phyloP scores from a whole-genome alignment of 768 basidiomycete genomes.

The Amanita polypyramis region DNA sequence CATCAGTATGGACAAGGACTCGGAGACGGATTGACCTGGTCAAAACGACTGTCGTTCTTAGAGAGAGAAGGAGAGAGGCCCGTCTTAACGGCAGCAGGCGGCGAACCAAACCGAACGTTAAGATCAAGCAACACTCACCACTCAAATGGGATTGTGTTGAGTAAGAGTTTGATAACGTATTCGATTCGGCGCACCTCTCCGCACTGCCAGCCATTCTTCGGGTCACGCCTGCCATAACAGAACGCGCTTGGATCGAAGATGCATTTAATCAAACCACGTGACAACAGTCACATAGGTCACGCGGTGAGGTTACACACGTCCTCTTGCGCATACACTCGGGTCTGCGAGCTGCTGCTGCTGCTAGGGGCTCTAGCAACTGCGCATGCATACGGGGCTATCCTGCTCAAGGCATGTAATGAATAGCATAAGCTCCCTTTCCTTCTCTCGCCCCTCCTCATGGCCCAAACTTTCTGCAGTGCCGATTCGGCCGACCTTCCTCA shows the following conservation, averaged over 20 bases:
- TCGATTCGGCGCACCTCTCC: not conserved
- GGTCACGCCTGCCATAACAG: not conserved
- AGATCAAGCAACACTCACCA: too few species aligned
- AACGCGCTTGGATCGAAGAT: not conserved
- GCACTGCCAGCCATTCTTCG: not conserved
- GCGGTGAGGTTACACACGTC: not conserved
- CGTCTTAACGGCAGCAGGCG: not conserved
- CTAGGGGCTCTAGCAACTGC: conserved; percentile 13
- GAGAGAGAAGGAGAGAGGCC: not conserved
- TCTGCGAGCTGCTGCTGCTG: not conserved
- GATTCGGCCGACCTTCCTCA: not conserved
- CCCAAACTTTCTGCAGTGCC: not conserved
- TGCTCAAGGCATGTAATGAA: conserved; percentile 30
- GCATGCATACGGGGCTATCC: conserved; percentile 31
- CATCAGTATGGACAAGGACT: conserved; percentile 5
- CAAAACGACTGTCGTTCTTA: not conserved
- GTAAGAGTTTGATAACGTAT: conserved; percentile 3
- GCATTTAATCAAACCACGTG: not conserved
- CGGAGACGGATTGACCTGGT: conserved; percentile 3
- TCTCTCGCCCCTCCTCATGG: not conserved
- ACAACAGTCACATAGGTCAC: not conserved
- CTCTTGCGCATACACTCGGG: not conserved
- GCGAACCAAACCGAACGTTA: not conserved
- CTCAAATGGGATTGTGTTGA: not conserved
- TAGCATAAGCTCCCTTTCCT: conserved; percentile 12